Evolutionary conservation across 1,284 basidiomycete genomes (phyloP), one percentile per base, ranked within the genome.

Genomic region (Cystobasidium sp.): DNA sequence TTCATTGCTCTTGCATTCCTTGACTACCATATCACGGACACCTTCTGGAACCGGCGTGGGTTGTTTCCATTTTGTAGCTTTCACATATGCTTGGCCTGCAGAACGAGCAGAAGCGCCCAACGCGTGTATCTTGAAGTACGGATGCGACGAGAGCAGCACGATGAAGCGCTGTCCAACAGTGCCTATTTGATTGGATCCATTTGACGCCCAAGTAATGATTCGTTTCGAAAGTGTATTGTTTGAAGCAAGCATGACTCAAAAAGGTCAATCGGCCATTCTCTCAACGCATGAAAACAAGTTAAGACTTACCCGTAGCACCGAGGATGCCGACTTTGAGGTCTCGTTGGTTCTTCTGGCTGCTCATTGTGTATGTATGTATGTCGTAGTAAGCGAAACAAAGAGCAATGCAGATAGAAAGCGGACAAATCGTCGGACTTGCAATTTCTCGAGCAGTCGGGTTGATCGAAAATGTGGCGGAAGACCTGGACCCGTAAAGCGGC

Each of bases 141-240:
- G 94, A 82, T 99, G 97, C 12, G 85, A 82, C 7, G 91, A 86
- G 62, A 99, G 90, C 72, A 97, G 89, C 74, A 90, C 87, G 83
- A 99, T 93, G 84, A 99, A 99, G 55, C 93, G 88, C 83, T 97
- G 94, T 24, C 94, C 94, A 72, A 97, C 94, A 63, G 93, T 96
- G 62, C 83, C 81, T 82, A 55, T 2, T 4, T 5, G 4, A 41
- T 22, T 31, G 5, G 31, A 31, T 31, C 31, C 31, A 31, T 31
- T 31, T 31, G 31, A 31, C 31, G 31, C 31, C 2, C 31, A 31
- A 31, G 31, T 31, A 31, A 31, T 31, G 31, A 5, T 31, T 31
- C 5, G 5, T 31, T 31, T 5, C 31, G 31, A 31, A 31, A 31
- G 1, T 31, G 31, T 31, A 31, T 31, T 31, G 31, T 31, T 31